A percentile compares a stretch with the other conserved stretches of the same genome.
phyloP scores from a whole-genome alignment of 225 moss, liverwort and hornwort genomes.

The Neckera pumila region DNA sequence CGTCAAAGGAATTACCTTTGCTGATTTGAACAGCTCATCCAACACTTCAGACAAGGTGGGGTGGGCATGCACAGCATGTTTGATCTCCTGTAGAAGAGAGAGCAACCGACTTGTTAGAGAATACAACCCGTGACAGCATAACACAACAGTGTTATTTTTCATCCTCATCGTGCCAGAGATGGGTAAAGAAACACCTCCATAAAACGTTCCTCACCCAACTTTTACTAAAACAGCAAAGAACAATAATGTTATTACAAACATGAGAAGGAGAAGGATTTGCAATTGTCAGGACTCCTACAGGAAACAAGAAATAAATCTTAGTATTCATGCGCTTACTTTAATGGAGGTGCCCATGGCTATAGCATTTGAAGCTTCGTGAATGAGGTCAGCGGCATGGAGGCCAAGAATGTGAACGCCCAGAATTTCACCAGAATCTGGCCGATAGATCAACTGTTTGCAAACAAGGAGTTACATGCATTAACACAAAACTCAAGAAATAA shows the following conservation, averaged over 20 bases:
- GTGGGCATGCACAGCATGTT: slow-evolving; percentile 94
- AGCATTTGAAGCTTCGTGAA: slow-evolving; percentile 98
- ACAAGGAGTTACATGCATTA: background rate
- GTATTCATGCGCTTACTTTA: slow-evolving; percentile 30
- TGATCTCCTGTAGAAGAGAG: slow-evolving; percentile 58
- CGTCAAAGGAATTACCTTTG: slow-evolving; percentile 39
- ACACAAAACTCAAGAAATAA: background rate
- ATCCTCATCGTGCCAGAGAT: background rate
- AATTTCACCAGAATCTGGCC: slow-evolving; percentile 88
- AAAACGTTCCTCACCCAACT: background rate
- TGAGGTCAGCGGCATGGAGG: slow-evolving; percentile 96
- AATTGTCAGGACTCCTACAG: background rate
- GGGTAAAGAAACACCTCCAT: background rate
- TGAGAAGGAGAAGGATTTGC: background rate
- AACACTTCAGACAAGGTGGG: slow-evolving; percentile 95
- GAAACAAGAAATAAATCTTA: background rate
- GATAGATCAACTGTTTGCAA: slow-evolving; percentile 74
- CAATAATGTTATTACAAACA: background rate
- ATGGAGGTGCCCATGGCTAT: slow-evolving; percentile 83
- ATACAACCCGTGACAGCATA: background rate
- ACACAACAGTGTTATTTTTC: background rate
- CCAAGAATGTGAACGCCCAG: slow-evolving; percentile 96
- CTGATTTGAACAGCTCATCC: slow-evolving; percentile 94
- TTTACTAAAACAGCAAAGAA: background rate
- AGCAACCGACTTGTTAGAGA: background rate